A percentile compares a stretch with the other conserved stretches of the same genome.
Evolutionary conservation across 1,284 basidiomycete genomes (phyloP).

Genomic region (Leccinum griseonigrum): DNA sequence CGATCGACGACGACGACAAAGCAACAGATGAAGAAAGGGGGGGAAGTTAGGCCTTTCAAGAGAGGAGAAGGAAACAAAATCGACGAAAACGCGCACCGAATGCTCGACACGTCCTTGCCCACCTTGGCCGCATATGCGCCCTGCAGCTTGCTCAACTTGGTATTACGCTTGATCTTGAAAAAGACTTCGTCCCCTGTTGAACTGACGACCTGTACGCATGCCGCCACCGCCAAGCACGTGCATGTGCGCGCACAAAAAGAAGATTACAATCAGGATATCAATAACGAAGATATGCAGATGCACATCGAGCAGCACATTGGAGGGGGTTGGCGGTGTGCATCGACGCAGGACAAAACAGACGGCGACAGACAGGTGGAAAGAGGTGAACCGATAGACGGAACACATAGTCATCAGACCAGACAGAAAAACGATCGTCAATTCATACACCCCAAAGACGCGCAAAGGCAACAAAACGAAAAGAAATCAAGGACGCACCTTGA

Average conservation of each 20-base stretch:
- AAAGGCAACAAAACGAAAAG: background rate
- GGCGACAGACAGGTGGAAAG: background rate
- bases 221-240: background rate
- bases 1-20: background rate
- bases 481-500: slow-evolving; percentile 55
- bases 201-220: slow-evolving; percentile 63
- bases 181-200: slow-evolving; percentile 88
- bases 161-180: slow-evolving; percentile 97
- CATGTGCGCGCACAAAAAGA: background rate
- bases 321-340: background rate
- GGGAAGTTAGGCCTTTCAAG: background rate
- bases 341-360: background rate
- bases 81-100: slow-evolving; percentile 60
- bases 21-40: background rate
- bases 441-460: background rate
- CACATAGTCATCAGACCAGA: background rate
- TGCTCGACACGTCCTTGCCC: slow-evolving; percentile 83
- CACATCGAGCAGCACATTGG: background rate
- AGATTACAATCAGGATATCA: background rate
- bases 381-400: background rate
- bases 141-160: slow-evolving; percentile 91
- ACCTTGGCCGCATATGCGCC: slow-evolving; percentile 93
- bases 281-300: background rate
- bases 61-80: background rate
- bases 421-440: background rate